These are phyloP conservation scores for Blumeria graminis DNA, from an alignment of 2,329 filamentous ascomycete species.

Conservation along the genomic window DNA sequence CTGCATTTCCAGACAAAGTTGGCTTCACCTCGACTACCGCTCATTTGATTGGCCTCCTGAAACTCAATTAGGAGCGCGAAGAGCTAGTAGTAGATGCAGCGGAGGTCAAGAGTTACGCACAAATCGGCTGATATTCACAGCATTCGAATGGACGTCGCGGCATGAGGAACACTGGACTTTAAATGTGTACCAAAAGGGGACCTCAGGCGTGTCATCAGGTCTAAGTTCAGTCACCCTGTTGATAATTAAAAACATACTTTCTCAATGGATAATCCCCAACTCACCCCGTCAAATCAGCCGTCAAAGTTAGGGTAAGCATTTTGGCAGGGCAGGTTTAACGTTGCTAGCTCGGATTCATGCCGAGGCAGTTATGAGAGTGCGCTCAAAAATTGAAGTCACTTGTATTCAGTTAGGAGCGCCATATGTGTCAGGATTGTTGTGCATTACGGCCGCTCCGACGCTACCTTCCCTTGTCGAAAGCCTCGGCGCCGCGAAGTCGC, in stretches of 20 bases:
- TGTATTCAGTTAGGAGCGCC: too few species aligned
- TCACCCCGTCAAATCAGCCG: conserved; percentile 46
- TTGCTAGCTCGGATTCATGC: not conserved
- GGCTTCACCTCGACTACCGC: conserved; percentile 78
- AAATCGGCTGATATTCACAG: conserved; percentile 68
- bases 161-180: conserved; percentile 97
- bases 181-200: conserved; percentile 91
- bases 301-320: conserved; percentile 42
- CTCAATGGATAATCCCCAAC: conserved; percentile 1
- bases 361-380: too few species aligned
- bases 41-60: conserved; percentile 74
- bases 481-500: too few species aligned
- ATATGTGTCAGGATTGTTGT: too few species aligned
- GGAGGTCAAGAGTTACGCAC: conserved; percentile 21
- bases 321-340: not conserved
- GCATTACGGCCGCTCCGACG: too few species aligned
- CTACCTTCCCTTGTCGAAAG: too few species aligned
- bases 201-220: conserved; percentile 57
- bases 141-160: conserved; percentile 70
- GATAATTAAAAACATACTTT: not conserved
- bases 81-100: not conserved
- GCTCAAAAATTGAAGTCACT: too few species aligned
- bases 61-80: not conserved
- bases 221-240: conserved; percentile 69
- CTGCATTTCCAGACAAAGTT: conserved; percentile 99